Percentiles rank a stretch among this genome's conserved stretches.
Evolutionary conservation across 257 asterid genomes (phyloP).

Genomic region (Nemophila menziesii): DNA sequence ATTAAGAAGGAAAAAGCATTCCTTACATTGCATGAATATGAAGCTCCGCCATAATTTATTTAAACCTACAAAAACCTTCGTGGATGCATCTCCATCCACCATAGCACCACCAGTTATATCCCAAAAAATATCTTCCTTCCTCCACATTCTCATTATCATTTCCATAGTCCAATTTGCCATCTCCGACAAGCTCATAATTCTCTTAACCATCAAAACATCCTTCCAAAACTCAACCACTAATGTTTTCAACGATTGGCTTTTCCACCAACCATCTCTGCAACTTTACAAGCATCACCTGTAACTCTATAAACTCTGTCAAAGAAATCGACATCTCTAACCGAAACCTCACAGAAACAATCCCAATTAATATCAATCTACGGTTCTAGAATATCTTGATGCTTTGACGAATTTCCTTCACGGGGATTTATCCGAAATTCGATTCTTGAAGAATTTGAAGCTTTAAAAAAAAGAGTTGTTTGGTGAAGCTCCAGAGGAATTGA

Average conservation of each 20-base stretch:
- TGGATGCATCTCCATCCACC: too few species aligned
- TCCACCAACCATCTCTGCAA: slow-evolving; percentile 18
- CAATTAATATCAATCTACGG: slow-evolving; percentile 34
- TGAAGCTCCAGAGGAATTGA: slow-evolving; percentile 57
- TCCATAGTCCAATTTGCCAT: slow-evolving; percentile 25
- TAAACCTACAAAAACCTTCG: too few species aligned
- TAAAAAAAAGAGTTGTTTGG: slow-evolving; percentile 55
- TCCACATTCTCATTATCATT: slow-evolving; percentile 16
- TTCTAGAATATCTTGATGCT: slow-evolving; percentile 61
- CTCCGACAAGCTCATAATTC: slow-evolving; percentile 54
- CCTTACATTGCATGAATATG: too few species aligned
- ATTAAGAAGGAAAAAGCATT: too few species aligned
- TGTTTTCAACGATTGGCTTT: slow-evolving; percentile 53
- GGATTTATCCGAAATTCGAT: slow-evolving; percentile 40
- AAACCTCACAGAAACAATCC: slow-evolving; percentile 37
- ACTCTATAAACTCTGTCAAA: slow-evolving; percentile 25
- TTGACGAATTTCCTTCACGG: slow-evolving; percentile 52
- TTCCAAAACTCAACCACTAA: slow-evolving; percentile 26
- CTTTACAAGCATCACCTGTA: slow-evolving; percentile 55
- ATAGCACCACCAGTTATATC: slow-evolving; percentile 24
- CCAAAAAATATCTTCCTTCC: slow-evolving; percentile 16
- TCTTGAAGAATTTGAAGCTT: slow-evolving; percentile 48
- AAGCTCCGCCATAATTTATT: too few species aligned
- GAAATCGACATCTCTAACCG: slow-evolving; percentile 55
- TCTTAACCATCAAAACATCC: slow-evolving; percentile 42